These are phyloP conservation scores for Marchantia polymorpha DNA, from an alignment of 225 moss, liverwort and hornwort species.

Conservation along the genomic window DNA sequence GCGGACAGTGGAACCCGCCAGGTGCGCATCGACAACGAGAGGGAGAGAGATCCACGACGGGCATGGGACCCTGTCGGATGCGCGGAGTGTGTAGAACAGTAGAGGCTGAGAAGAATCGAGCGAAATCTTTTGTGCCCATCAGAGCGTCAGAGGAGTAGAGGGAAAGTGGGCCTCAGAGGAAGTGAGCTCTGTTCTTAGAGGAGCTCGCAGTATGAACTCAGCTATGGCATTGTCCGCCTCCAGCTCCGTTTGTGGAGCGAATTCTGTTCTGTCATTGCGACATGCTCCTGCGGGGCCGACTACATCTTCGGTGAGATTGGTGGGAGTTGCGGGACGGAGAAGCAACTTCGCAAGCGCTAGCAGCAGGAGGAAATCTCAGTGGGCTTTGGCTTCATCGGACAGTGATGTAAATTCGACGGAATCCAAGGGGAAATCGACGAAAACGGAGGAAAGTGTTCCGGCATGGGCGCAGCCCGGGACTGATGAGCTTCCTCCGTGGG, in stretches of 20 bases:
- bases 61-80: not conserved
- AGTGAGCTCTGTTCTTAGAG: not conserved
- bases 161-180: not conserved
- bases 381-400: not conserved
- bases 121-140: not conserved
- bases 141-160: not conserved
- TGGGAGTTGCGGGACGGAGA: not conserved
- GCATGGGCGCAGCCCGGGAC: conserved; percentile 68
- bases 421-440: not conserved
- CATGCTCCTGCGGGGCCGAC: not conserved
- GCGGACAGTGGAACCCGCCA: not conserved
- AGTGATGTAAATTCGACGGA: not conserved
- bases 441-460: conserved; percentile 35
- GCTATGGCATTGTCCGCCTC: conserved; percentile 13
- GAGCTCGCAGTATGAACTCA: not conserved
- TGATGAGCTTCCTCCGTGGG: conserved; percentile 93
- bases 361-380: not conserved
- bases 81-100: not conserved
- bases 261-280: not conserved
- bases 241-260: conserved; percentile 5
- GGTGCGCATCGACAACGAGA: not conserved
- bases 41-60: not conserved
- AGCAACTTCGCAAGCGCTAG: not conserved
- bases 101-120: not conserved
- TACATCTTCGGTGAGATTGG: not conserved